Percentiles rank a stretch among this genome's conserved stretches.
Evolutionary conservation across 2,329 filamentous ascomycete genomes (phyloP).

Genomic region (Paecilomyces variotii): DNA sequence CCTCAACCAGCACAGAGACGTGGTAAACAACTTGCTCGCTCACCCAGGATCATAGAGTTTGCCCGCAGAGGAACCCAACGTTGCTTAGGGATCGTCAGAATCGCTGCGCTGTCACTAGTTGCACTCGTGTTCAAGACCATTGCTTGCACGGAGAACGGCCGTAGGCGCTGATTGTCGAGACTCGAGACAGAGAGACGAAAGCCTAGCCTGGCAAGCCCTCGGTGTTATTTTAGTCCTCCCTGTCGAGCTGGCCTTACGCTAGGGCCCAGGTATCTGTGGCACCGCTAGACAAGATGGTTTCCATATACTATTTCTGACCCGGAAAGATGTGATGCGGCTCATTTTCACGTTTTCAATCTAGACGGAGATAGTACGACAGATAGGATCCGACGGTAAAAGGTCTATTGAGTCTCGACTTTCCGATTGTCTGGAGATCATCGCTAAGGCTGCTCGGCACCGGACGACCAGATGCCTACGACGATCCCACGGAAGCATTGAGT

Average conservation of each 20-base stretch:
- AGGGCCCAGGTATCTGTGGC: neutral
- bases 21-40: neutral
- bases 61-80: neutral
- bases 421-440: neutral
- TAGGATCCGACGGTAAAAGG: neutral
- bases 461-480: neutral
- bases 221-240: neutral
- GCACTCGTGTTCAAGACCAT: neutral
- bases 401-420: neutral
- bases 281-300: neutral
- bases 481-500: no score
- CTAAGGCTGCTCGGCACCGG: neutral
- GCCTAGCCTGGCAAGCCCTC: neutral
- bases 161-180: neutral
- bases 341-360: neutral
- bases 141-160: neutral
- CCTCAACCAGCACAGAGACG: neutral
- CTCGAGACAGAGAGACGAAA: neutral
- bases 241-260: neutral
- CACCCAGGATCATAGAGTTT: neutral
- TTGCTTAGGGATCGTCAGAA: neutral
- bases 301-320: neutral
- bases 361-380: neutral
- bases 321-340: neutral
- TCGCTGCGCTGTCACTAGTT: neutral